phyloP scores from a whole-genome alignment of 176 grass and related monocot genomes.

The Tillandsia leiboldiana region DNA sequence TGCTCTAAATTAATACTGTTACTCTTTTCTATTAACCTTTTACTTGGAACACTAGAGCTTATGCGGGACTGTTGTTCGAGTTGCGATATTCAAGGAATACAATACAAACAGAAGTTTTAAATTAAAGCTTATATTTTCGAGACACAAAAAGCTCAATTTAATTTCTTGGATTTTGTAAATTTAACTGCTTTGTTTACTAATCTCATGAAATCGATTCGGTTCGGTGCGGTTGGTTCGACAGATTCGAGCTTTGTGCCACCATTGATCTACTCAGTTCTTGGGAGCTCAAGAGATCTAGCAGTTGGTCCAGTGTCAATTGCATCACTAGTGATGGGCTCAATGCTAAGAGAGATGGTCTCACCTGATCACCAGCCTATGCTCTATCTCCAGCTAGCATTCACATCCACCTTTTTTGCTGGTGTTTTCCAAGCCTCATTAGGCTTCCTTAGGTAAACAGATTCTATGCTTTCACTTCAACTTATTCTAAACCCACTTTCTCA shows the following conservation, averaged over 20 bases:
- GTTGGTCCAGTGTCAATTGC: conserved; percentile 94
- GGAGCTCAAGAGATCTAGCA: conserved; percentile 83
- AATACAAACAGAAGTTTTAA: too few species aligned
- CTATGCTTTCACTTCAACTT: neutral
- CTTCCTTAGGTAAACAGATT: conserved; percentile 46
- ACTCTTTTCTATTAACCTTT: neutral
- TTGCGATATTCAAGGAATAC: too few species aligned
- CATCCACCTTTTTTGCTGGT: conserved; percentile 92
- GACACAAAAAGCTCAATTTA: neutral
- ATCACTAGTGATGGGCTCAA: conserved; percentile 96
- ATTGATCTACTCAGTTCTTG: conserved; percentile 84
- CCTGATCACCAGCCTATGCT: conserved; percentile 69
- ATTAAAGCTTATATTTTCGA: neutral
- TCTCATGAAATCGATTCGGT: neutral
- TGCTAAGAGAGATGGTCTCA: conserved; percentile 73
- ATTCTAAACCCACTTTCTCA: neutral
- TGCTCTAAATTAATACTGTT: neutral
- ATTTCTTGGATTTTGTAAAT: neutral
- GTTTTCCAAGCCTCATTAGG: conserved; percentile 87
- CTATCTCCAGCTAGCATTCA: conserved; percentile 94
- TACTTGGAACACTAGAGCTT: too few species aligned
- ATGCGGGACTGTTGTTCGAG: too few species aligned
- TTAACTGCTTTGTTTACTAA: neutral
- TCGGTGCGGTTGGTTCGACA: neutral
- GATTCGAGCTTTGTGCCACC: conserved; percentile 99